Conservation (phyloP, 371 early-diverging fungal species). For the Ecytonucleospora hepatopenaei region DNA sequence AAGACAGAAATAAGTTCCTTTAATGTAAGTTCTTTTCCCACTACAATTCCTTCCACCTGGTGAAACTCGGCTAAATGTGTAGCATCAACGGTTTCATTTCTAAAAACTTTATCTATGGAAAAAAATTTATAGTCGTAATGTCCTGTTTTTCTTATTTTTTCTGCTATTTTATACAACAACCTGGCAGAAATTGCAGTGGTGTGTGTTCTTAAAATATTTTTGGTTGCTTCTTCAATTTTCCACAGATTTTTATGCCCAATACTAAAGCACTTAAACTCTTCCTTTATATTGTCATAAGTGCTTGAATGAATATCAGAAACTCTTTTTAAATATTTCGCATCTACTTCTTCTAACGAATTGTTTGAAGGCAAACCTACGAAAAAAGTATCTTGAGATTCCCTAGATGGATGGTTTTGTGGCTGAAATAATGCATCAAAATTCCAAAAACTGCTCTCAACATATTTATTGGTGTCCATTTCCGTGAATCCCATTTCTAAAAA, state of each 20-base stretch:
- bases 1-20: slow-evolving; percentile 91
- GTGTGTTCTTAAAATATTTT: slow-evolving; percentile 88
- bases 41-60: slow-evolving; percentile 96
- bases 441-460: slow-evolving; percentile 97
- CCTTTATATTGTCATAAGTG: slow-evolving; percentile 48
- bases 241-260: slow-evolving; percentile 76
- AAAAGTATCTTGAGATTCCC: slow-evolving; percentile 98
- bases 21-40: slow-evolving; percentile 79
- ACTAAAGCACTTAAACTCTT: not conserved
- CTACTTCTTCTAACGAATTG: slow-evolving; percentile 60
- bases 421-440: slow-evolving; percentile 99
- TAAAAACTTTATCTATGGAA: slow-evolving; percentile 96
- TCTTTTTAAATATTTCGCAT: slow-evolving; percentile 70
- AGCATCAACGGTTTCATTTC: slow-evolving; percentile 96
- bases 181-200: slow-evolving; percentile 86
- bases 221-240: slow-evolving; percentile 82
- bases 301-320: slow-evolving; percentile 84
- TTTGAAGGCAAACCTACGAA: slow-evolving; percentile 63
- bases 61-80: slow-evolving; percentile 99
- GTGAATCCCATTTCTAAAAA: slow-evolving; percentile 95
- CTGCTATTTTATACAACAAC: slow-evolving; percentile 79
- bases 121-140: slow-evolving; percentile 71
- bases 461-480: slow-evolving; percentile 95
- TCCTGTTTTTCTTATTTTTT: slow-evolving; percentile 59
- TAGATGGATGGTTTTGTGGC: slow-evolving; percentile 96